These are phyloP conservation scores for Fonsecaea nubica DNA, from an alignment of 2,329 filamentous ascomycete genomes.

Conservation along the genomic window DNA sequence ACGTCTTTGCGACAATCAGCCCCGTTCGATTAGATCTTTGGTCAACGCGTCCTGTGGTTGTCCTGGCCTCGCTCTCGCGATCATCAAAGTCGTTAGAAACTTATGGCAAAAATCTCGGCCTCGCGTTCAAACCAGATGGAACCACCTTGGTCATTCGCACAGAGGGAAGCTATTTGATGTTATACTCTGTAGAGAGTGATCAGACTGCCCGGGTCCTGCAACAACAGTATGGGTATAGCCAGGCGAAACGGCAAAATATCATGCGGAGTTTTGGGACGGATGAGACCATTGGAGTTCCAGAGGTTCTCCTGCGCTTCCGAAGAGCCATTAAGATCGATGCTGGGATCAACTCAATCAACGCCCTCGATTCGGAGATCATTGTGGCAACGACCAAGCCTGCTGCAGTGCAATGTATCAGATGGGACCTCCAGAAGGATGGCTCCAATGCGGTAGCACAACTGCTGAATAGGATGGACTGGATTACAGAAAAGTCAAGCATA, in stretches of 20 bases:
- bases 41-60: conserved; percentile 94
- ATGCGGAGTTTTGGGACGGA: conserved; percentile 70
- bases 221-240: conserved; percentile 69
- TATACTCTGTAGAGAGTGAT: conserved; percentile 88
- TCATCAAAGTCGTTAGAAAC: conserved; percentile 78
- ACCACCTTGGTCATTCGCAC: conserved; percentile 92
- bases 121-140: conserved; percentile 88
- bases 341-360: conserved; percentile 84
- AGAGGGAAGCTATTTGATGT: conserved; percentile 83
- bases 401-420: conserved; percentile 95
- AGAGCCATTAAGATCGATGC: conserved; percentile 99
- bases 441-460: conserved; percentile 91
- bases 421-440: conserved; percentile 82
- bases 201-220: conserved; percentile 83
- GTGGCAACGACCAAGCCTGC: conserved; percentile 90
- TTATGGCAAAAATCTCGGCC: conserved; percentile 83
- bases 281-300: conserved; percentile 80
- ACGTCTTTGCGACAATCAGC: conserved; percentile 87
- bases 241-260: conserved; percentile 54
- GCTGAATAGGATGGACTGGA: conserved; percentile 82
- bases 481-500: conserved; percentile 77
- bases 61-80: conserved; percentile 83
- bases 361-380: conserved; percentile 88
- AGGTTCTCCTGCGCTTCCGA: conserved; percentile 88
- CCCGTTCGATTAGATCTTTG: conserved; percentile 86